Conservation (phyloP, 169 alveolate species). For the Ichthyophthirius multifiliis region DNA sequence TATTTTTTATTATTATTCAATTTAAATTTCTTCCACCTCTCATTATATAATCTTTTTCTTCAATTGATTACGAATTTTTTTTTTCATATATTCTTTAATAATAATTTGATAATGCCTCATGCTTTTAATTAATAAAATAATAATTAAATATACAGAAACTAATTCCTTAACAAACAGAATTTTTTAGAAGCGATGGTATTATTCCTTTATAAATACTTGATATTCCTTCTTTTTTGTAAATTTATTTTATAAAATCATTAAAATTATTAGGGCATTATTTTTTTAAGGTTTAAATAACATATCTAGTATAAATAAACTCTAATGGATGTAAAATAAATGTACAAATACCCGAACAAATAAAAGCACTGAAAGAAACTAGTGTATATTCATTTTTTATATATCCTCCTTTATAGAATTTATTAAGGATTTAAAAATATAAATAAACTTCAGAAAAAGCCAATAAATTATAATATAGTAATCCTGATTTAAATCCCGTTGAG, state of each 20-base stretch:
- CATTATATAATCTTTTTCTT: background rate
- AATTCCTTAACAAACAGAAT: background rate
- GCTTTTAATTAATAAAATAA: background rate
- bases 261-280: background rate
- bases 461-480: background rate
- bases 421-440: background rate
- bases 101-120: background rate
- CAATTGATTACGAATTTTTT: background rate
- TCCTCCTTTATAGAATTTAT: background rate
- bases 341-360: background rate
- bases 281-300: background rate
- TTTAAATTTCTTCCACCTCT: conserved; percentile 12
- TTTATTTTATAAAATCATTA: background rate
- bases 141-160: background rate
- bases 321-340: background rate
- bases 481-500: background rate
- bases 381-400: background rate
- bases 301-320: background rate
- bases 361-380: background rate
- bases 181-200: background rate
- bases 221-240: background rate
- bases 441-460: background rate
- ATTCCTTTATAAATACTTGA: background rate
- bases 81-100: background rate
- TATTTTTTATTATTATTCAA: too few species aligned